Evolutionary conservation across 2,329 filamentous ascomycete genomes (phyloP), one percentile per base, ranked within the genome.

Genomic region (Cercospora sp.): DNA sequence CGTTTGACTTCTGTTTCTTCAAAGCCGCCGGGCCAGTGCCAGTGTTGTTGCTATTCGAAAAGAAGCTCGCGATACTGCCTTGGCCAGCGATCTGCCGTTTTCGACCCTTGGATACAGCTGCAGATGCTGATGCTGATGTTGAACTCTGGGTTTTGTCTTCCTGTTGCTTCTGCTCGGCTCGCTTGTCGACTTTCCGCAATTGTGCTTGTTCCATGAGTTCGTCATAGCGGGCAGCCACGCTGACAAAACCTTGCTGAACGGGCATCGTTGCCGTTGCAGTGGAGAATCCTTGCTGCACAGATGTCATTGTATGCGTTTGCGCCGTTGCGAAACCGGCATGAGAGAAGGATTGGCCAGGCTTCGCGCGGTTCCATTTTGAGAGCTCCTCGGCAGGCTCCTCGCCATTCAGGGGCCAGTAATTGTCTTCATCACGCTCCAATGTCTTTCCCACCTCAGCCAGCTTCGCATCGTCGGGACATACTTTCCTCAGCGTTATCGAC

Each of bases 401-500:
- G 4, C 90, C 90, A 59, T 90, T 88, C 3, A 87, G 74, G 0
- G 91, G 90, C 80, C 89, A 92, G 10, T 85, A 76, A 70, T 91
- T 86, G 76, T 95, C 92, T 73, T 91, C 88, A 0, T 83, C 81
- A 53, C 81, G 84, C 66, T 85, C 85, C 79, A 89, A 84, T 66
- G 73, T 72, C 40, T 75, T 69, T 70, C 83, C 75, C 58, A 78
- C 76, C 67, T 85, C 82, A 62, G 85, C 85, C 57, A 93, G 84
- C 32, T 81, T 78, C 59, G 84, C 79, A 61, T 86, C 81, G 1
- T 84, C 79, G 9, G 91, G 90, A 40, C 87, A 84, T 0, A 83
- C 78, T 66, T 92, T 86, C 6, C 86, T 80, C 4, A 97, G 81
- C 18, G 97, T 94, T 60, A 85, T 88, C 4, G 91, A 90, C 7